These are phyloP conservation scores for Bryoglossum gracile DNA, from an alignment of 495 filamentous ascomycete species.

Conservation along the genomic window DNA sequence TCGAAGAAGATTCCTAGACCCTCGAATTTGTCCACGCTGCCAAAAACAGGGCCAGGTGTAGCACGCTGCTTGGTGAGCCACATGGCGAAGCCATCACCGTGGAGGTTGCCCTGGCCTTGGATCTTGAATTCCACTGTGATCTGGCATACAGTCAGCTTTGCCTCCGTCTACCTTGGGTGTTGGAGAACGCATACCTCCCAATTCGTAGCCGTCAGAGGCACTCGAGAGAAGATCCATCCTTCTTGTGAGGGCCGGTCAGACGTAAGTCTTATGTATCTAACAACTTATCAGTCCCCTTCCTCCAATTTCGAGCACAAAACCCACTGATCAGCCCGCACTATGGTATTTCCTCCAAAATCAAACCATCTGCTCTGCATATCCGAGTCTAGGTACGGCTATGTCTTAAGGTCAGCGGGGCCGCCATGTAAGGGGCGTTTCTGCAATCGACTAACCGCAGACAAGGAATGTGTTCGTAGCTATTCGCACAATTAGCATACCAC, in stretches of 20 bases:
- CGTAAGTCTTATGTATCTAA: constrained; percentile 88
- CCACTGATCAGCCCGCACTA: constrained; percentile 88
- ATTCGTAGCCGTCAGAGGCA: constrained; percentile 95
- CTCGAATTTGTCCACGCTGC: constrained; percentile 80
- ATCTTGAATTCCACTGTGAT: constrained; percentile 96
- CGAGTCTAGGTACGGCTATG: constrained; percentile 89
- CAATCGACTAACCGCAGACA: constrained; percentile 43
- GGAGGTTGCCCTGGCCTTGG: constrained; percentile 67
- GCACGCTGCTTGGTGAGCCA: constrained; percentile 96
- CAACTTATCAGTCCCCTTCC: neutral
- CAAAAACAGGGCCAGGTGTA: constrained; percentile 77
- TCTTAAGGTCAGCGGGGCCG: constrained; percentile 14
- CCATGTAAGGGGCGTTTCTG: neutral
- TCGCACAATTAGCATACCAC: constrained; percentile 7
- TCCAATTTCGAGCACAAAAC: constrained; percentile 7
- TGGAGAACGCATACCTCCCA: constrained; percentile 73
- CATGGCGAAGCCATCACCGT: constrained; percentile 96
- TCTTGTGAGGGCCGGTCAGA: constrained; percentile 81
- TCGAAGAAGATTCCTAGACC: constrained; percentile 96
- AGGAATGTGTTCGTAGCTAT: constrained; percentile 71
- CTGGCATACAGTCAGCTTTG: constrained; percentile 29
- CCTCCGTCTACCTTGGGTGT: too few relatives aligned
- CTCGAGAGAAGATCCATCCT: constrained; percentile 89
- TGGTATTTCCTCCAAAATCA: constrained; percentile 95
- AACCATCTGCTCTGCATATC: constrained; percentile 99